Evolutionary conservation across 495 filamentous ascomycete genomes (phyloP).

Genomic region (Rostrohypoxylon terebratum): DNA sequence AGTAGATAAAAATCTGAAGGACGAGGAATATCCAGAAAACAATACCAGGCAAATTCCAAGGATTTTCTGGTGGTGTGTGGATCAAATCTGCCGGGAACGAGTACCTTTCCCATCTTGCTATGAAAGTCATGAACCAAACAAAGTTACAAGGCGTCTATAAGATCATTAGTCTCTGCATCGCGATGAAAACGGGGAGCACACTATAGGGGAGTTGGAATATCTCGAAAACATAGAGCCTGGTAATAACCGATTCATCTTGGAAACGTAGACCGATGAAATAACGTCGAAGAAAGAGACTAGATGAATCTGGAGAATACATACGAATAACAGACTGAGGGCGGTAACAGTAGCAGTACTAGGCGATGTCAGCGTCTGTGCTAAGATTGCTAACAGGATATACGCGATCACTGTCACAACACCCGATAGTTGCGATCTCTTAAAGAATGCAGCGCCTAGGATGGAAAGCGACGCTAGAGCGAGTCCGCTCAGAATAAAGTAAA

Average conservation of each 20-base stretch:
- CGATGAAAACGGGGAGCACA: background rate
- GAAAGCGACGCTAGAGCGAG: constrained; percentile 75
- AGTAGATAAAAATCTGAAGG: constrained; percentile 79
- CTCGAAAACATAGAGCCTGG: background rate
- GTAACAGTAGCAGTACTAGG: constrained; percentile 68
- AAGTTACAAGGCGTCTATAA: constrained; percentile 74
- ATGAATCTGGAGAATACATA: constrained; percentile 23
- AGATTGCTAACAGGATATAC: constrained; percentile 73
- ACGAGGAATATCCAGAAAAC: constrained; percentile 76
- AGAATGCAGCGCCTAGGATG: constrained; percentile 77
- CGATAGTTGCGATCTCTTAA: constrained; percentile 80
- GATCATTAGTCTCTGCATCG: constrained; percentile 11
- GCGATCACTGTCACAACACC: constrained; percentile 75
- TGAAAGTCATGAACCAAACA: constrained; percentile 74
- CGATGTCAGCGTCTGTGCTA: constrained; percentile 72
- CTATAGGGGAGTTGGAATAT: background rate
- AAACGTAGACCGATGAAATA: background rate
- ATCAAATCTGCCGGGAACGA: constrained; percentile 66
- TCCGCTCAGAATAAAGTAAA: constrained; percentile 73
- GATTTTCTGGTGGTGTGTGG: constrained; percentile 67
- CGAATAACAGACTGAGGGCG: constrained; percentile 75
- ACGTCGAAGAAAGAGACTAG: background rate
- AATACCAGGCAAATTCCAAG: constrained; percentile 72
- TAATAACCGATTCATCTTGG: background rate
- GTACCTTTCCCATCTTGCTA: constrained; percentile 75